Evolutionary conservation across 2,329 filamentous ascomycete species (phyloP).

Genomic region (Hymenoscyphus occultus): DNA sequence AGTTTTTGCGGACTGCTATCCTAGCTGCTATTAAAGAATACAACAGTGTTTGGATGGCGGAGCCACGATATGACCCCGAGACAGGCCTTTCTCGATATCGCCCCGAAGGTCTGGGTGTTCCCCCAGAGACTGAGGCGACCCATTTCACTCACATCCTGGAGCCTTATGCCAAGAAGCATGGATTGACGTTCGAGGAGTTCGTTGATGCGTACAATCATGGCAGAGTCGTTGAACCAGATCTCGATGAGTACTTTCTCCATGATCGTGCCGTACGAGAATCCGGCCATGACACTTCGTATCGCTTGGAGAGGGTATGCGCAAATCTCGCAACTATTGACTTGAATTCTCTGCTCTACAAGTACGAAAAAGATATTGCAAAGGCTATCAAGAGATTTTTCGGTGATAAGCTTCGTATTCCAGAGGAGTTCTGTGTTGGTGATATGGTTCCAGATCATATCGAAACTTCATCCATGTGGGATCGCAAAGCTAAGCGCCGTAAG

Average conservation of each 20-base stretch:
- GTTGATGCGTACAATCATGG: slow-evolving; percentile 83
- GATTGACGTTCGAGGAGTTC: slow-evolving; percentile 79
- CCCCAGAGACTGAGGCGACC: slow-evolving; percentile 54
- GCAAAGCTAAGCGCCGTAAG: slow-evolving; percentile 80
- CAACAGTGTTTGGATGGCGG: slow-evolving; percentile 34
- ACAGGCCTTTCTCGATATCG: slow-evolving; percentile 52
- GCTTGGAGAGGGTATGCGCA: slow-evolving; percentile 82
- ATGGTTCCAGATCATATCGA: slow-evolving; percentile 68
- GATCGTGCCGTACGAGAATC: slow-evolving; percentile 95
- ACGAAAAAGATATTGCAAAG: slow-evolving; percentile 88
- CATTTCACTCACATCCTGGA: slow-evolving; percentile 48
- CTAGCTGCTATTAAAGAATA: slow-evolving; percentile 87
- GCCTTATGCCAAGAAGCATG: slow-evolving; percentile 54
- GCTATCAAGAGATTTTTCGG: slow-evolving; percentile 81
- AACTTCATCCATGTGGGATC: slow-evolving; percentile 85
- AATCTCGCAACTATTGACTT: slow-evolving; percentile 91
- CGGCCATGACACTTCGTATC: slow-evolving; percentile 94
- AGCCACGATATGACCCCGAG: slow-evolving; percentile 46
- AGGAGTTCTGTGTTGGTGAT: slow-evolving; percentile 72
- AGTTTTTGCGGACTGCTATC: slow-evolving; percentile 77
- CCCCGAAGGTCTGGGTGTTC: slow-evolving; percentile 51
- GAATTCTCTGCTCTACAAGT: slow-evolving; percentile 94
- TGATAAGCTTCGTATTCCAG: slow-evolving; percentile 77
- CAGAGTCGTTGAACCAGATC: slow-evolving; percentile 73
- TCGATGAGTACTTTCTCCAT: slow-evolving; percentile 94